Evolutionary conservation across 306 rosid genomes (phyloP).

Genomic region (Clitoria ternatea): DNA sequence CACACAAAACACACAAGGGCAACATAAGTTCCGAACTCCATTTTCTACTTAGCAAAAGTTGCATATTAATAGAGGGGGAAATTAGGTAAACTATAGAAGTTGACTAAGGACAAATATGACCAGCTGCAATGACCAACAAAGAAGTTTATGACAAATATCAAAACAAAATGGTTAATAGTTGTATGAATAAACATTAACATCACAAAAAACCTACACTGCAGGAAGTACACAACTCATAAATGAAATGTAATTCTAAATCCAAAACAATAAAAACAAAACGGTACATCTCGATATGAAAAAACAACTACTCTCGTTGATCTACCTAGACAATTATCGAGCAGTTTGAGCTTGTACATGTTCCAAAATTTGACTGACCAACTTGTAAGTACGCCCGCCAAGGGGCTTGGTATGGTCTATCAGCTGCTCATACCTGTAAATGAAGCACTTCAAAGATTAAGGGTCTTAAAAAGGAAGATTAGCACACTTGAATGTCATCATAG

Average conservation of each 20-base stretch:
- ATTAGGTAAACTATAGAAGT: no score
- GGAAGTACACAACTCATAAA: background rate
- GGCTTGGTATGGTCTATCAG: slow-evolving; percentile 85
- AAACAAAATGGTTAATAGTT: slow-evolving; percentile 10
- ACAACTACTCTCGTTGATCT: slow-evolving; percentile 9
- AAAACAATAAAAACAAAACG: slow-evolving; percentile 17
- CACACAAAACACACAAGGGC: no score
- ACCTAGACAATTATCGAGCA: slow-evolving; percentile 40
- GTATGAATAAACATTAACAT: background rate
- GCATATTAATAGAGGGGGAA: no score
- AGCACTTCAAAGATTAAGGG: background rate
- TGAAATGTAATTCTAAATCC: slow-evolving; percentile 19
- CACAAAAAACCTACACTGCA: slow-evolving; percentile 13
- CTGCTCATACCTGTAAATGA: slow-evolving; percentile 69
- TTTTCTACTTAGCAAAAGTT: no score
- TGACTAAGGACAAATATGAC: background rate
- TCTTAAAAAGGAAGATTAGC: background rate
- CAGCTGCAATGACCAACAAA: background rate
- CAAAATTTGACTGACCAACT: slow-evolving; percentile 62
- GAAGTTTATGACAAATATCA: slow-evolving; percentile 1
- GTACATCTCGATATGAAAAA: background rate
- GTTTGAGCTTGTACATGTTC: slow-evolving; percentile 65
- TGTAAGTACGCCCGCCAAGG: slow-evolving; percentile 72
- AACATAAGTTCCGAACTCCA: no score
- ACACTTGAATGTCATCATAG: background rate